Base-by-base conservation (phyloP, 768 basidiomycete species). In the Postia placenta region DNA sequence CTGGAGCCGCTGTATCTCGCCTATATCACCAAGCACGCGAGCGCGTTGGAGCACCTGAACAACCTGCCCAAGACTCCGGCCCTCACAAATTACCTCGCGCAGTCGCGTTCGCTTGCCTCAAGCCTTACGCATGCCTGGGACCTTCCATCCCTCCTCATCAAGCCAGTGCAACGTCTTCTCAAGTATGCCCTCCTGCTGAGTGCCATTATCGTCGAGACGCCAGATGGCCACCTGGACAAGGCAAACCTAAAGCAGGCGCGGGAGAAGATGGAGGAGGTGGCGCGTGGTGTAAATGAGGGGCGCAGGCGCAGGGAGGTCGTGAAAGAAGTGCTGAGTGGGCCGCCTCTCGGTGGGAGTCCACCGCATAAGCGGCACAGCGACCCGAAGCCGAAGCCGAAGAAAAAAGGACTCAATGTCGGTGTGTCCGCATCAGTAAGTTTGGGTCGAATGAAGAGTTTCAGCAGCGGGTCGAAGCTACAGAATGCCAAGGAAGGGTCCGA, bases 161-260 rank as follows among this genome's bases (percentile, higher is more conserved):
- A 98, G 67, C 96, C 96, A 27, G 92, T 99, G 3, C 96, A 98
- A 61, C 83, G 95, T 12, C 76, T 97, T 47, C 81, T 97, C 55
- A 98, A 97, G 64, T 99, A 99, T 61, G 82, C 90, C 0, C 78
- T 98, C 7, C 77, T 99, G 24, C 79, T 99, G 27, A 68, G 70
- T 22, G 80, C 87, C 22, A 83, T 92, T 55, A 77, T 85, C 45
- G 80, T 84, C 43, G 84, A 83, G 59, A 92, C 90, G 0, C 80
- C 83, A 5, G 78, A 82, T 45, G 63, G 66, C 20, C 87, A 90
- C 59, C 69, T 72, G 0, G 89, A 91, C 67, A 83, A 83, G 58
- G 70, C 69, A 25, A 74, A 74, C 43, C 69, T 88, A 12, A 65
- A 68, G 28, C 54, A 64, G 1, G 85, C 87, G 4, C 74, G 76